Evolutionary conservation across 2,329 filamentous ascomycete genomes (phyloP).

Genomic region (Juglanconis sp.): DNA sequence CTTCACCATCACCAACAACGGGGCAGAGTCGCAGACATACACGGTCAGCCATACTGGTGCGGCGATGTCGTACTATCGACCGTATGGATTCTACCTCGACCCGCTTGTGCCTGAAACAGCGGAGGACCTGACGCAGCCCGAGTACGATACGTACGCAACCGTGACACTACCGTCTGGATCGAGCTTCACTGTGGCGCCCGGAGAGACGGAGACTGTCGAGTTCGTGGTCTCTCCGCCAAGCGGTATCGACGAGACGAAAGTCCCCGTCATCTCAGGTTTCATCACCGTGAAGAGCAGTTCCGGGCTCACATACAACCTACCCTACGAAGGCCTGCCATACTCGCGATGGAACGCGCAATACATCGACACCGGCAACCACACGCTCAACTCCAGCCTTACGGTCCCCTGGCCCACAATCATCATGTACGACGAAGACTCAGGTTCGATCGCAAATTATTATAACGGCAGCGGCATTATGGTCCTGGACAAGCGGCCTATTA

Average conservation of each 20-base stretch:
- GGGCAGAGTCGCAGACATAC: background rate
- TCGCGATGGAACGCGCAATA: background rate
- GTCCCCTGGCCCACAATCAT: background rate
- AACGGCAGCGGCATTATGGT: slow-evolving; percentile 1
- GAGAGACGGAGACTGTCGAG: background rate
- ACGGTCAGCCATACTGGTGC: background rate
- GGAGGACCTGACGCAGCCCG: background rate
- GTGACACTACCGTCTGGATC: background rate
- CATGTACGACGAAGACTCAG: background rate
- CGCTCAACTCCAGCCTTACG: background rate
- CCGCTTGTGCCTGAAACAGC: background rate
- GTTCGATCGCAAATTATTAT: background rate
- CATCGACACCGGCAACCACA: background rate
- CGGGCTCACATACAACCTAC: background rate
- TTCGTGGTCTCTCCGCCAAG: background rate
- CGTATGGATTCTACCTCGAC: background rate
- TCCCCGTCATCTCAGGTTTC: slow-evolving; percentile 3
- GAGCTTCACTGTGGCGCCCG: background rate
- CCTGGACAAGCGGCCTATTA: background rate
- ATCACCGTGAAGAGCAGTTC: background rate
- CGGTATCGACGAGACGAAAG: background rate
- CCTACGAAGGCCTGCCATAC: background rate
- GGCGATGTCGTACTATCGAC: background rate
- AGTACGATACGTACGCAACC: background rate
- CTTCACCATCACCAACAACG: background rate